Conservation (phyloP, 2,329 filamentous ascomycete species). For the Clonostachys solani region DNA sequence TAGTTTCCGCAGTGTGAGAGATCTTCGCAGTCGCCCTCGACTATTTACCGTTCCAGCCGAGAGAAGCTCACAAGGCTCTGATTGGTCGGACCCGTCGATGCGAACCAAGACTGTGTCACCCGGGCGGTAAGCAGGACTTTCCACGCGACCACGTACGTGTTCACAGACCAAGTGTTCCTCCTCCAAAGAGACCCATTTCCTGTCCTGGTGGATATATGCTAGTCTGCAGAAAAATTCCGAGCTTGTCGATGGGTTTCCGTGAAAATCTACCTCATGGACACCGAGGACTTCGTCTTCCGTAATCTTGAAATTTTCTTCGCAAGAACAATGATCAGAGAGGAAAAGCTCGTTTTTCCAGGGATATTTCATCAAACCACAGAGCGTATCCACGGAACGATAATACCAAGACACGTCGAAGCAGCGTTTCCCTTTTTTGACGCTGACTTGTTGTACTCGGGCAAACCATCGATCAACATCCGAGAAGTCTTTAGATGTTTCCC, state of each 20-base stretch:
- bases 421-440: constrained; percentile 24
- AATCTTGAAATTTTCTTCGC: constrained; percentile 43
- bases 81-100: constrained; percentile 18
- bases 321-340: constrained; percentile 72
- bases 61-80: constrained; percentile 61
- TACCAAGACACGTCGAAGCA: constrained; percentile 69
- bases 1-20: constrained; percentile 34
- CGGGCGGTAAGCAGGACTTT: constrained; percentile 25
- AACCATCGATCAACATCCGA: constrained; percentile 57
- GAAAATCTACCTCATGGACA: constrained; percentile 55
- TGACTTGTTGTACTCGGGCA: constrained; percentile 60
- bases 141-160: constrained; percentile 16
- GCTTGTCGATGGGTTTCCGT: constrained; percentile 37
- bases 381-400: constrained; percentile 67
- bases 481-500: constrained; percentile 34
- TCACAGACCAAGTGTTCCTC: constrained; percentile 50
- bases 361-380: constrained; percentile 64
- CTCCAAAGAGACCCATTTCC: constrained; percentile 57
- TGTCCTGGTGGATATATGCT: constrained; percentile 57
- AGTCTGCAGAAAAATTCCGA: constrained; percentile 66
- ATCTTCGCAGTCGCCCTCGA: constrained; percentile 13
- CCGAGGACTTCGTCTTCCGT: constrained; percentile 49
- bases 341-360: constrained; percentile 72
- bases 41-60: constrained; percentile 18
- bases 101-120: constrained; percentile 59